phyloP scores from a whole-genome alignment of 257 asterid species.

The Petrea volubilis region DNA sequence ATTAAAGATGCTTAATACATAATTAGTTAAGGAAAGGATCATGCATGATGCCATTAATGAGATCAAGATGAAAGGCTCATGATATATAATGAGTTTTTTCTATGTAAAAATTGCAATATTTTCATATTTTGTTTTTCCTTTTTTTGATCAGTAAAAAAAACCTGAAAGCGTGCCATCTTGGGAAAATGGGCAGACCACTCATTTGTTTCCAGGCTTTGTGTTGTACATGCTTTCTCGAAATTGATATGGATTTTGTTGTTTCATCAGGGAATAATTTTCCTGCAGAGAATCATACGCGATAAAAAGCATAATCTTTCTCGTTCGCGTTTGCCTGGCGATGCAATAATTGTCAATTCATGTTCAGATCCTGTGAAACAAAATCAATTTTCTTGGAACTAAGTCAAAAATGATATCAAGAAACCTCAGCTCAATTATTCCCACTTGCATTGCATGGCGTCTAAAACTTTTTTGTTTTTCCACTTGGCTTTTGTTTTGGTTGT shows the following conservation, averaged over 20 bases:
- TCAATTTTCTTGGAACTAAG: slow-evolving; percentile 18
- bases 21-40: too few species aligned
- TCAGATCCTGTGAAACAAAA: slow-evolving; percentile 2
- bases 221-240: not conserved
- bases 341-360: slow-evolving; percentile 30
- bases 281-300: slow-evolving; percentile 28
- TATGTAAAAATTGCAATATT: too few species aligned
- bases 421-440: not conserved
- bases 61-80: too few species aligned
- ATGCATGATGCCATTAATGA: too few species aligned
- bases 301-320: slow-evolving; percentile 39
- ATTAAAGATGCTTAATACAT: not conserved
- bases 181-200: slow-evolving; percentile 16
- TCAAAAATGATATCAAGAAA: slow-evolving; percentile 25
- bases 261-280: slow-evolving; percentile 30
- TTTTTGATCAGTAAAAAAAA: not conserved
- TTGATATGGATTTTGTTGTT: slow-evolving; percentile 22
- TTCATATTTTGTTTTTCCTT: not conserved
- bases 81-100: not conserved
- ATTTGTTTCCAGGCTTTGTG: slow-evolving; percentile 2
- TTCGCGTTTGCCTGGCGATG: slow-evolving; percentile 30
- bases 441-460: not conserved
- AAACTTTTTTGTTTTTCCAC: slow-evolving; percentile 7
- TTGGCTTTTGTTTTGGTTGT: slow-evolving; percentile 17
- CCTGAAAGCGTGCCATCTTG: not conserved